These are phyloP conservation scores for Penicillium argentinense DNA, from an alignment of 495 filamentous ascomycete species.

Conservation along the genomic window DNA sequence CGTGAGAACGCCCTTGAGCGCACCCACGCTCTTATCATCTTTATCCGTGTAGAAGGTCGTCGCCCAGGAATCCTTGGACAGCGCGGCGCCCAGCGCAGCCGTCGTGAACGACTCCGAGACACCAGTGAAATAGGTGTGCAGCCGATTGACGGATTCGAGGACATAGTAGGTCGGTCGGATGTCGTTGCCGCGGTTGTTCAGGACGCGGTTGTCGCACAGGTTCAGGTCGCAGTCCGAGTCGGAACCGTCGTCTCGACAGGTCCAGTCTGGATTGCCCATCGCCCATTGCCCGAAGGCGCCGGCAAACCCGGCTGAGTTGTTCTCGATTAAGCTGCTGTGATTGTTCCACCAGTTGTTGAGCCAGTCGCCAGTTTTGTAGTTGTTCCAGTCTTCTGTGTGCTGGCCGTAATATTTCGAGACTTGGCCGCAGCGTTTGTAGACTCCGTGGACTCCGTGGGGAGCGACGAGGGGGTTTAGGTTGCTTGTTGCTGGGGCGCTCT, in stretches of 20 bases:
- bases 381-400: constrained; percentile 15
- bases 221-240: constrained; percentile 22
- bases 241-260: constrained; percentile 24
- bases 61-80: constrained; percentile 25
- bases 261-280: constrained; percentile 27
- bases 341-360: constrained; percentile 24
- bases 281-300: constrained; percentile 27
- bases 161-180: constrained; percentile 24
- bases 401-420: constrained; percentile 23
- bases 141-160: constrained; percentile 22
- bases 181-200: constrained; percentile 20
- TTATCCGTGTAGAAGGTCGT: constrained; percentile 27
- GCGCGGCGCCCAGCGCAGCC: constrained; percentile 24
- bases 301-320: constrained; percentile 19
- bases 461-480: neutral
- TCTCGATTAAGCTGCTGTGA: constrained; percentile 7
- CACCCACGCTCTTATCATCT: constrained; percentile 18
- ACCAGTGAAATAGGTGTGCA: constrained; percentile 24
- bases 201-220: constrained; percentile 18
- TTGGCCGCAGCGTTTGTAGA: constrained; percentile 20
- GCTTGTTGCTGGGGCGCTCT: constrained; percentile 3
- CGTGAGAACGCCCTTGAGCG: constrained; percentile 17
- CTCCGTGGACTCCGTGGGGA: constrained; percentile 1
- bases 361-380: constrained; percentile 21
- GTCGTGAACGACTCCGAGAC: constrained; percentile 20